These are phyloP conservation scores for Solanum peruvianum DNA, from an alignment of 257 asterid genomes.

Conservation along the genomic window DNA sequence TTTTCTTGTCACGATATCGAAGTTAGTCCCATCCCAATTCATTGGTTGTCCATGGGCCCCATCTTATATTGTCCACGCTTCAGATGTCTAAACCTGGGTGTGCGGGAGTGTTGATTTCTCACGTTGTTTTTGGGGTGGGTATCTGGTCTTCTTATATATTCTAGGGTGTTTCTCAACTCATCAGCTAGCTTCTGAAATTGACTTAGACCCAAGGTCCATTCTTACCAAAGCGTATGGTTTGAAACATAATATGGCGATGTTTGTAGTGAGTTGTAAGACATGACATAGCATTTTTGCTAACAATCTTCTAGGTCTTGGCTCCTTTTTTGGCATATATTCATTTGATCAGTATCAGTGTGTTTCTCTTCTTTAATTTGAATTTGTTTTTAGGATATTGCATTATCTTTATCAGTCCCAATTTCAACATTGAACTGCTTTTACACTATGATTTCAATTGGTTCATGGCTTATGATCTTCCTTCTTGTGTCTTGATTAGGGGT, in stretches of 20 bases:
- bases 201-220: background rate
- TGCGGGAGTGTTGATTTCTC: background rate
- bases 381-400: background rate
- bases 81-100: background rate
- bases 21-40: background rate
- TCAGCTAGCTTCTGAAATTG: background rate
- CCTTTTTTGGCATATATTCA: background rate
- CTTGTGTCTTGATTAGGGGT: conserved; percentile 52
- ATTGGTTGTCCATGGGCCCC: background rate
- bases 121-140: background rate
- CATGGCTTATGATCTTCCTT: conserved; percentile 1
- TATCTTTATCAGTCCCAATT: background rate
- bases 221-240: background rate
- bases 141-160: background rate
- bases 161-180: background rate
- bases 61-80: background rate
- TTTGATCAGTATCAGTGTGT: background rate
- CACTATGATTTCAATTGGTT: background rate
- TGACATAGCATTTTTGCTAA: background rate
- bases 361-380: background rate
- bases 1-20: background rate
- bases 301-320: background rate
- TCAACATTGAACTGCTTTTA: background rate
- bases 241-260: background rate
- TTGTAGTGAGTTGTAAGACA: background rate